These are phyloP conservation scores for Podaxis mareebaensis DNA, from an alignment of 768 basidiomycete genomes.

Conservation along the genomic window DNA sequence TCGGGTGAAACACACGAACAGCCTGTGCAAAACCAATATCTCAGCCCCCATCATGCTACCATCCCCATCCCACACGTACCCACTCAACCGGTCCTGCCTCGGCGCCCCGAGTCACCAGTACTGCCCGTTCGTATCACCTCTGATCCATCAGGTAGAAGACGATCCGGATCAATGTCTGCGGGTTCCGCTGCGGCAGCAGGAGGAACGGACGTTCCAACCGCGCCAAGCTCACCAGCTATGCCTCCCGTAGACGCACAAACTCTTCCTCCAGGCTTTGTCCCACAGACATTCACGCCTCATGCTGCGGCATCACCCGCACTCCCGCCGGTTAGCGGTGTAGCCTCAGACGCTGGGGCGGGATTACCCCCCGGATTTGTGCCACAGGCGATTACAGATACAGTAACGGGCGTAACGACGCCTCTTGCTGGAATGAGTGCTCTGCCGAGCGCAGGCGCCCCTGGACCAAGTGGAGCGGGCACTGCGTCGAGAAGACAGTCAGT, in stretches of 20 bases:
- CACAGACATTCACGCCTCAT: constrained; percentile 8
- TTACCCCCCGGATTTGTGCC: constrained; percentile 9
- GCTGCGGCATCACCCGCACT: neutral
- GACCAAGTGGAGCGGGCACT: neutral
- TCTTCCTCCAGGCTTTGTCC: constrained; percentile 4
- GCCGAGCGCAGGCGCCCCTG: neutral
- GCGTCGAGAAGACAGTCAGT: constrained; percentile 7
- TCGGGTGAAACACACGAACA: neutral
- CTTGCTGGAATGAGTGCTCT: neutral
- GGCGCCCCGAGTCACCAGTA: neutral
- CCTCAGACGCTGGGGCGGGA: neutral
- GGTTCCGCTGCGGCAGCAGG: neutral
- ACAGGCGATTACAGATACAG: constrained; percentile 6
- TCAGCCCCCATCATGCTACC: neutral
- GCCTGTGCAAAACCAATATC: neutral
- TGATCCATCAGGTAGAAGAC: neutral
- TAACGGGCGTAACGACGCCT: constrained; percentile 11
- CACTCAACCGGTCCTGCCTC: neutral
- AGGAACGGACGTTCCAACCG: neutral
- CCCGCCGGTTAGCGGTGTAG: neutral
- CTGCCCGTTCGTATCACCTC: neutral
- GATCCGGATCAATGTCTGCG: neutral
- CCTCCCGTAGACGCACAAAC: neutral
- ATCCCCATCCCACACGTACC: neutral
- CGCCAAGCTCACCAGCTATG: neutral